These are phyloP conservation scores for Gamsiella multidivaricata DNA, from an alignment of 192 early-diverging fungal species.

Conservation along the genomic window DNA sequence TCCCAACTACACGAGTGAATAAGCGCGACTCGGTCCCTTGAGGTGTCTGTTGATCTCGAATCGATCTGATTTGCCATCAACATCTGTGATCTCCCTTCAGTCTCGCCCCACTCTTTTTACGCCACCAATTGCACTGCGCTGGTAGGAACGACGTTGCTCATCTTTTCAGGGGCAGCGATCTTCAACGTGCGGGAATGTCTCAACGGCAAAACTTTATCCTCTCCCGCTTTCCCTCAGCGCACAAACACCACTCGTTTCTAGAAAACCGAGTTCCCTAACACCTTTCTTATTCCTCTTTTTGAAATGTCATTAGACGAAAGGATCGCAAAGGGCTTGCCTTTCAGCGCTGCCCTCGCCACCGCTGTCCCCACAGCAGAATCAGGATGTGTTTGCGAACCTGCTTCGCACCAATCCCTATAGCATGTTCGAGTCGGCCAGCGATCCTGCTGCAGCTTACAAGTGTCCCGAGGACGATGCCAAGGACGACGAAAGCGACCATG, in stretches of 20 bases:
- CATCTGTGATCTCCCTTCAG: not conserved
- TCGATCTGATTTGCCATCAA: not conserved
- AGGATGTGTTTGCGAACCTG: not conserved
- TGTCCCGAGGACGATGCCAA: not conserved
- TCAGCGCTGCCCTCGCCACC: conserved; percentile 22
- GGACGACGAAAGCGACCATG: not conserved
- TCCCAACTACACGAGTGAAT: too few species aligned
- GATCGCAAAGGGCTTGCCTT: not conserved
- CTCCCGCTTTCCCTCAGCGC: not conserved
- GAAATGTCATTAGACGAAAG: not conserved
- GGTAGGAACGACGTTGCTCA: conserved; percentile 4
- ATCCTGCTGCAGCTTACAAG: not conserved
- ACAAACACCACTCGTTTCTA: too few species aligned
- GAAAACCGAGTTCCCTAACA: not conserved
- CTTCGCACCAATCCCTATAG: not conserved
- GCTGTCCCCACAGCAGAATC: conserved; percentile 21
- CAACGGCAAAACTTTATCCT: not conserved
- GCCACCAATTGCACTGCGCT: not conserved
- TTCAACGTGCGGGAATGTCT: too few species aligned
- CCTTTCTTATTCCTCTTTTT: not conserved
- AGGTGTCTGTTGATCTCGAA: too few species aligned
- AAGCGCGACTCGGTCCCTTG: too few species aligned
- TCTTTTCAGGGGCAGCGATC: conserved; percentile 11
- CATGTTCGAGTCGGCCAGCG: not conserved
- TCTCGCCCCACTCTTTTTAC: not conserved